Evolutionary conservation across 768 basidiomycete species (phyloP), one percentile per base, ranked within the genome.

Genomic region (Chiua virens): DNA sequence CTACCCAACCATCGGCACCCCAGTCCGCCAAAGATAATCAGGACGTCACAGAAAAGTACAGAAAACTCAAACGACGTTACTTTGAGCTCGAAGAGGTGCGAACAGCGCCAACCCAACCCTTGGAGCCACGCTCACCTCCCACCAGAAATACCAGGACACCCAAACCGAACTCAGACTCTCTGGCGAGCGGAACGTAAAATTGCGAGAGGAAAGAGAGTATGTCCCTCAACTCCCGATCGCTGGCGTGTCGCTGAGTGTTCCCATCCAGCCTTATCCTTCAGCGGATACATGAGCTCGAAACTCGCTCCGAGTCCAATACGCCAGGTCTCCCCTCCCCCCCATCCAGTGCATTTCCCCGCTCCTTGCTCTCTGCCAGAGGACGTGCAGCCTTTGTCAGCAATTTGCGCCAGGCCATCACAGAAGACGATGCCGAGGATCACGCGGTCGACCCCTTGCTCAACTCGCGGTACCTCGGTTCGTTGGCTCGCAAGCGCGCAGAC

Each of bases 21-120:
- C 70, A 64, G 27, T 46, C 64, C 15, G 6, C 41, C 17, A 75
- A 71, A 47, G 76, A 79, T 51, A 60, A 52, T 45, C 75, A 74
- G 45, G 84, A 83, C 44, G 64, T 77, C 54, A 59, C 61, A 42
- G 85, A 86, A 71, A 87, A 86, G 68, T 85, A 86, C 66, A 73
- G 71, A 53, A 80, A 76, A 56, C 73, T 87, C 46, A 89, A 89
- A 64, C 70, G 82, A 38, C 80, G 81, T 36, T 85, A 79, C 64
- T 78, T 79, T 56, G 83, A 86, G 47, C 77, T 87, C 37, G 84
- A 87, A 59, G 82, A 88, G 79, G 87, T 88, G 47, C 59, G 82
- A 71, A 34, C 0, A 42, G 35, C 38, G 42, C 34, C 25, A n/a
- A 45, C 38, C 11, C 5, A 1, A 22, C 20, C 34, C 8, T 32